Conservation (phyloP, 2,329 filamentous ascomycete species). For the Gnomoniopsis smithogilvyi region DNA sequence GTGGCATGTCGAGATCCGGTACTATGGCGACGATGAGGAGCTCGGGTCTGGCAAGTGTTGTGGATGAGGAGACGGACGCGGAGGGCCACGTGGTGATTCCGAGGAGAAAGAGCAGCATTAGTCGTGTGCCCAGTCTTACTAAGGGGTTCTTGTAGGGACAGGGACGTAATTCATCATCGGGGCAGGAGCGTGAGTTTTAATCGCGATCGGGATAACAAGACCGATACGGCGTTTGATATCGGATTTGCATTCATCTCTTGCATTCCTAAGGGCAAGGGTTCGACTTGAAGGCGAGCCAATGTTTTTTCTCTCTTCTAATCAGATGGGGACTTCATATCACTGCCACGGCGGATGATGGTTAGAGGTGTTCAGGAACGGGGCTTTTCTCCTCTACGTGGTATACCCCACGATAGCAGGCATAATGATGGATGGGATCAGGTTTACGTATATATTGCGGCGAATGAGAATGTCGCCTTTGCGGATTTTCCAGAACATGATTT, state of each 20-base stretch:
- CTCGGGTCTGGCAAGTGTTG: slow-evolving; percentile 31
- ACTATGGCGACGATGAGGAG: slow-evolving; percentile 43
- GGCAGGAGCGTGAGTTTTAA: neutral
- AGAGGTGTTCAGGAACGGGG: neutral
- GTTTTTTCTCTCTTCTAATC: neutral
- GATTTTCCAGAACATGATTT: neutral
- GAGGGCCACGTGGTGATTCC: slow-evolving; percentile 53
- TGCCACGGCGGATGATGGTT: neutral
- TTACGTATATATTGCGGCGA: slow-evolving; percentile 5
- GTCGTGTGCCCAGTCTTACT: slow-evolving; percentile 63
- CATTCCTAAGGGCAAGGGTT: neutral
- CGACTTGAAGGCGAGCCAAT: neutral
- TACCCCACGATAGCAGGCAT: slow-evolving; percentile 4
- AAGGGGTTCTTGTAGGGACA: slow-evolving; percentile 68
- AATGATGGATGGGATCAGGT: neutral
- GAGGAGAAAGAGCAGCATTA: slow-evolving; percentile 64
- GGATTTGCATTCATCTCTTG: neutral
- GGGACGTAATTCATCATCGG: slow-evolving; percentile 1
- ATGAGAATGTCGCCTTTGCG: neutral
- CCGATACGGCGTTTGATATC: neutral
- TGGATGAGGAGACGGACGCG: slow-evolving; percentile 30
- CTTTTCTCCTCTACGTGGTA: neutral
- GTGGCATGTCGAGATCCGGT: slow-evolving; percentile 25
- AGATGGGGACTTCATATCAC: neutral
- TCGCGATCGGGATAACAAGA: slow-evolving; percentile 5